phyloP scores from a whole-genome alignment of 2,329 filamentous ascomycete genomes.

The Fusarium sp. region DNA sequence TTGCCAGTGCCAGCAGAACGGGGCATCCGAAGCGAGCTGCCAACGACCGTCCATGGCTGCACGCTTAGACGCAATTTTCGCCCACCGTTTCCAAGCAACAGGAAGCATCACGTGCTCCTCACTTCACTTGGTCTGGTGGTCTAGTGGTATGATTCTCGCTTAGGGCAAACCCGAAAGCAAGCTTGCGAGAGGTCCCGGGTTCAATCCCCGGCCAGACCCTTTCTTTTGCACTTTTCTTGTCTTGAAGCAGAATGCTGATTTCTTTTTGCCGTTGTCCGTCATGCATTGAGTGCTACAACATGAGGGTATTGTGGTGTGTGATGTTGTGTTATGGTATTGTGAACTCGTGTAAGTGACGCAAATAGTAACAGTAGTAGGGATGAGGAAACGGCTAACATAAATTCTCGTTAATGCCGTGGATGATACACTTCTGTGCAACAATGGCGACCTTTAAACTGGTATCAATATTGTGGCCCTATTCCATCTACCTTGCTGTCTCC shows the following conservation, averaged over 20 bases:
- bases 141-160: constrained; percentile 80
- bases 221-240: constrained; percentile 41
- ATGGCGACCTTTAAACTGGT: neutral
- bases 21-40: neutral
- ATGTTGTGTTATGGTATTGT: neutral
- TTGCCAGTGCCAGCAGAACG: neutral
- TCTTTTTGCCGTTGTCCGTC: neutral
- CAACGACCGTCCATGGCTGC: neutral
- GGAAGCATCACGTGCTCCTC: neutral
- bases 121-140: constrained; percentile 60
- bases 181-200: constrained; percentile 61
- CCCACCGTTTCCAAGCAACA: neutral
- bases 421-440: neutral
- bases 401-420: neutral
- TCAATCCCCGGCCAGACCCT: constrained; percentile 61
- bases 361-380: neutral
- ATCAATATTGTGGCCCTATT: neutral
- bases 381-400: neutral
- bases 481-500: neutral
- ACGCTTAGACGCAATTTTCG: neutral
- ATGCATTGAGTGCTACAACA: neutral
- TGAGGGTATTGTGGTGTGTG: neutral
- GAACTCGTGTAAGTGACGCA: neutral
- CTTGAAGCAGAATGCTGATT: neutral
- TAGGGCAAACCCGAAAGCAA: constrained; percentile 63